Evolutionary conservation across 129 eudicot genomes (phyloP), one percentile per base, ranked within the genome.

Genomic region (Oenanthe sinensis): DNA sequence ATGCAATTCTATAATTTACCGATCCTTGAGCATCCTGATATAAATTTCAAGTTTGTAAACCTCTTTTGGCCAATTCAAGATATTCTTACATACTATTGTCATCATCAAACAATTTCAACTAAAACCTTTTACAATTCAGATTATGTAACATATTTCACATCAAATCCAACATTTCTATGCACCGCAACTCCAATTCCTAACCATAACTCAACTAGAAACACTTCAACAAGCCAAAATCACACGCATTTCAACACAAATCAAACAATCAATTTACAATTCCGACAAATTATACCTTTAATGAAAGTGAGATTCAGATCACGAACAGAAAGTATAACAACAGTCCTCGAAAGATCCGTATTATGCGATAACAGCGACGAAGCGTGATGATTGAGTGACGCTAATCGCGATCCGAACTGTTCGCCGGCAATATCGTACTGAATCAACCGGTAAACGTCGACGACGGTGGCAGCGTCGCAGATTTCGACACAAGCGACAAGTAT

Each of bases 361-460:
- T 90, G 81, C 73, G 95, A 79, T 49, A 85, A 86, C 6, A 89
- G 71, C 5, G 96, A 89, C 74, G 98, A 91, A 52, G 98, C 98
- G 85, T 93, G 97, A 80, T 91, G 97, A 74, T 93, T 93, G 79
- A 93, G 88, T 0, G 95, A 83, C 20, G 98, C 91, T n/a, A 85
- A 75, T 24, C 97, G 97, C 81, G 98, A 93, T 88, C 98, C 98
- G 15, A 89, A 89, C 1, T 97, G 98, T 42, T 84, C 97, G 48
- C 98, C 98, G 85, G 90, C 87, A 80, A 93, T 79, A 83, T 93
- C 98, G 74, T 93, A 93, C 89, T 93, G 98, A 5, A 93, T 93
- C 52, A 93, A 87, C 11, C 98, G 97, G 86, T 93, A 93, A 44
- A 93, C 98, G 71, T 91, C 97, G 78, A 93, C 97, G 76, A 87